These are phyloP conservation scores for Clarireedia paspali DNA, from an alignment of 2,329 filamentous ascomycete species.

Conservation along the genomic window DNA sequence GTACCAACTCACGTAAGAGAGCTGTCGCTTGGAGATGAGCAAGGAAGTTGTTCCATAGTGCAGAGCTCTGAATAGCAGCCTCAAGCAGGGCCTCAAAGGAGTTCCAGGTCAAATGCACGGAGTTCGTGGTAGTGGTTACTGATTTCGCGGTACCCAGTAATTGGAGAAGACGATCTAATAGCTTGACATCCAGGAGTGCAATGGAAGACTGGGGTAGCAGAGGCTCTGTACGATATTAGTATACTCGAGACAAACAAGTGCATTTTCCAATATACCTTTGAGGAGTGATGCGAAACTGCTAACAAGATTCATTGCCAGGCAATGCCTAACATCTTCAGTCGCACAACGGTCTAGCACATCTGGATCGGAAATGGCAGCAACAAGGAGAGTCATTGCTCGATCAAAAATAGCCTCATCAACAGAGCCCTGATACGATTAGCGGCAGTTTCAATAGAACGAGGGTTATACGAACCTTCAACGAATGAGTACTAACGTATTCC, in stretches of 20 bases:
- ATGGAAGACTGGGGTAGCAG: constrained; percentile 28
- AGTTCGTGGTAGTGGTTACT: constrained; percentile 18
- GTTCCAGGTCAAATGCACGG: constrained; percentile 33
- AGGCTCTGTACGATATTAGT: constrained; percentile 31
- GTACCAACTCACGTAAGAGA: constrained; percentile 35
- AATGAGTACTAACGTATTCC: constrained; percentile 43
- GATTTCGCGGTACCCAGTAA: constrained; percentile 23
- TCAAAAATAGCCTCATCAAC: constrained; percentile 32
- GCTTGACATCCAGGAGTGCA: constrained; percentile 28
- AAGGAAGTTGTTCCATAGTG: constrained; percentile 38
- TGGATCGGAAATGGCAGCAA: constrained; percentile 52
- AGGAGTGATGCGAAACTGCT: constrained; percentile 49
- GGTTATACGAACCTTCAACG: constrained; percentile 22
- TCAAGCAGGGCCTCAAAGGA: constrained; percentile 42
- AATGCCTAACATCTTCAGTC: constrained; percentile 38
- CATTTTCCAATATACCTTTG: constrained; percentile 34
- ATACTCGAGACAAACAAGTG: constrained; percentile 4
- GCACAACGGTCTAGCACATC: constrained; percentile 41
- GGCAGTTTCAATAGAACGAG: not conserved
- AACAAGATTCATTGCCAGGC: constrained; percentile 46
- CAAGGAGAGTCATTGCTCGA: constrained; percentile 44
- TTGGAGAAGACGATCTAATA: constrained; percentile 29
- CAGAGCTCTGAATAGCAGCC: constrained; percentile 37
- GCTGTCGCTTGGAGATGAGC: constrained; percentile 30
- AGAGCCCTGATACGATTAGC: constrained; percentile 17